These are phyloP conservation scores for Tolypocladium paradoxum DNA, from an alignment of 2,329 filamentous ascomycete species.

Conservation along the genomic window DNA sequence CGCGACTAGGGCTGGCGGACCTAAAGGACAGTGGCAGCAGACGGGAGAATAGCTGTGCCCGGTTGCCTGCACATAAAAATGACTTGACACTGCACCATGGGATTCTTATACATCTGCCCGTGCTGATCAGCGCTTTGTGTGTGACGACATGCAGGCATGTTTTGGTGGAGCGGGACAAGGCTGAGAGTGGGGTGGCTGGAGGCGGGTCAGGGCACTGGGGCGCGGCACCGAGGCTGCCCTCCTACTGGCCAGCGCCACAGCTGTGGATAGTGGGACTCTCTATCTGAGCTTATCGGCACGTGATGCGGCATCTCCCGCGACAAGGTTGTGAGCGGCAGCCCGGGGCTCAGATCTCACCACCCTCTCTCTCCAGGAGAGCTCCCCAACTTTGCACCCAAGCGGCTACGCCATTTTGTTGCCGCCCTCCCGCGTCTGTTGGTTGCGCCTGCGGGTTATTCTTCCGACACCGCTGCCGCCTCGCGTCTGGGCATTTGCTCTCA, in stretches of 20 bases:
- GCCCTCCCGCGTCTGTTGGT: neutral
- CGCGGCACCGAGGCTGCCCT: too few species aligned
- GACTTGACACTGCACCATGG: too few species aligned
- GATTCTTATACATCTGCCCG: too few species aligned
- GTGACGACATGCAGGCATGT: neutral
- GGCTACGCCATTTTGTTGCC: neutral
- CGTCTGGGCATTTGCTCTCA: slow-evolving; percentile 16
- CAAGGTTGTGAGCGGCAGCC: slow-evolving; percentile 11
- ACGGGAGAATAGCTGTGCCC: too few species aligned
- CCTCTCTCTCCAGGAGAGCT: slow-evolving; percentile 20
- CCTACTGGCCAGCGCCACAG: slow-evolving; percentile 3
- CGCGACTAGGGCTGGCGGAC: too few species aligned
- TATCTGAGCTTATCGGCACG: slow-evolving; percentile 20
- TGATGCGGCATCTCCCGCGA: slow-evolving; percentile 20
- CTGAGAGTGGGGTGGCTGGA: neutral
- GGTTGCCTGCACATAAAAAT: too few species aligned
- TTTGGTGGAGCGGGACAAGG: neutral
- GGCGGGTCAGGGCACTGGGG: too few species aligned
- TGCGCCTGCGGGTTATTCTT: neutral
- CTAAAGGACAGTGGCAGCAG: too few species aligned
- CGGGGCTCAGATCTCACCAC: slow-evolving; percentile 22
- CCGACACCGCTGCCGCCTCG: neutral
- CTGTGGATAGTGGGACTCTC: neutral
- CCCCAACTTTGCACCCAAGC: slow-evolving; percentile 22
- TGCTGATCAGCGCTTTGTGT: neutral